Percentiles rank a stretch among this genome's conserved stretches.
Evolutionary conservation across 331 rosid genomes (phyloP).

Genomic region (Cydonia oblonga): DNA sequence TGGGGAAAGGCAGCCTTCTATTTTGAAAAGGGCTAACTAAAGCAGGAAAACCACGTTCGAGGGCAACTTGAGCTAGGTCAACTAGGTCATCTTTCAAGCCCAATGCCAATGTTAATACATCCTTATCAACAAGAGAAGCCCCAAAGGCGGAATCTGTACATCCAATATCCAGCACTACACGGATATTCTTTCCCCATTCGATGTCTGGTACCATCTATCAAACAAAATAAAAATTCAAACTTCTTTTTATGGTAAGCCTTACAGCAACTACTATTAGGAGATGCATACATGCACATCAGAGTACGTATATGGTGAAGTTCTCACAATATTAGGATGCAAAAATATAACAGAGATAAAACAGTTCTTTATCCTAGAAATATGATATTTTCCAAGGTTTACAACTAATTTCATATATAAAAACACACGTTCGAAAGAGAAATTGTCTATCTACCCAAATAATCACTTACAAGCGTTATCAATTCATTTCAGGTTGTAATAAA

Average conservation of each 20-base stretch:
- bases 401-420: not conserved
- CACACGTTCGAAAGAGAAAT: not conserved
- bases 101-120: constrained; percentile 62
- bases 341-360: not conserved
- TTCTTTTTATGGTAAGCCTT: not conserved
- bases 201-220: constrained; percentile 96
- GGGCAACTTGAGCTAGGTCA: constrained; percentile 81
- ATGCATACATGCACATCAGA: not conserved
- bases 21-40: constrained; percentile 58
- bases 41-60: constrained; percentile 84
- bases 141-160: constrained; percentile 66
- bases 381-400: not conserved
- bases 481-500: not conserved
- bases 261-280: not conserved
- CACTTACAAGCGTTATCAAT: not conserved
- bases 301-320: not conserved
- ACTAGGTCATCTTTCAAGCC: constrained; percentile 86
- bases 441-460: not conserved
- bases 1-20: constrained; percentile 89
- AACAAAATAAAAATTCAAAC: constrained; percentile 19
- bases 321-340: not conserved
- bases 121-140: constrained; percentile 64
- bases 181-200: constrained; percentile 94
- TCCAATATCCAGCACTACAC: constrained; percentile 72
- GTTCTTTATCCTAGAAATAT: not conserved